Percentiles rank a stretch among this genome's conserved stretches.
phyloP scores from a whole-genome alignment of 2,329 filamentous ascomycete genomes.

The Trichoderma arundinaceum region DNA sequence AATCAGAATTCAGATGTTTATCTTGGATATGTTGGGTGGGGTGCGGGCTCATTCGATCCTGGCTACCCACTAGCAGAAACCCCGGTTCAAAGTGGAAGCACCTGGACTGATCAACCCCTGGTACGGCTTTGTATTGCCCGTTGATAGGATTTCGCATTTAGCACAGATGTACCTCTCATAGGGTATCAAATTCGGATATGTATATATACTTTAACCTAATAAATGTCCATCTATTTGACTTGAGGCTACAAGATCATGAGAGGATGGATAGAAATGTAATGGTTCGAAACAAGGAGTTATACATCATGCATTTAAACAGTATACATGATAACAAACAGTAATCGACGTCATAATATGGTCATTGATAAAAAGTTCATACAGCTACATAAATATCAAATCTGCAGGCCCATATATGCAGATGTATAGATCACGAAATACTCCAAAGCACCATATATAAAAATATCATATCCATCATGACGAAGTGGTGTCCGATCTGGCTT shows the following conservation, averaged over 20 bases:
- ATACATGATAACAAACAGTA: neutral
- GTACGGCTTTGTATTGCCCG: constrained; percentile 15
- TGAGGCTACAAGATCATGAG: no score
- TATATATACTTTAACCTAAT: no score
- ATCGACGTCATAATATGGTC: neutral
- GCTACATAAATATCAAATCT: neutral
- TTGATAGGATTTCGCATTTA: constrained; percentile 1
- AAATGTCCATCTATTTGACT: no score
- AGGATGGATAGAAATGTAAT: no score
- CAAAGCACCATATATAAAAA: constrained; percentile 1
- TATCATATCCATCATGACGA: constrained; percentile 21
- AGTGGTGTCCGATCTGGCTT: constrained; percentile 39
- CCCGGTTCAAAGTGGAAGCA: constrained; percentile 8
- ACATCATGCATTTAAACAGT: neutral
- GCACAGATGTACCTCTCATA: neutral
- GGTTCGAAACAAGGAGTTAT: neutral
- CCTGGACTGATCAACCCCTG: constrained; percentile 15
- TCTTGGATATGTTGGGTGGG: constrained; percentile 20
- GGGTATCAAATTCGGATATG: no score
- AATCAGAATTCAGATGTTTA: constrained; percentile 14
- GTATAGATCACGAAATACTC: neutral
- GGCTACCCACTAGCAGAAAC: constrained; percentile 21
- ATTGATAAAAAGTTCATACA: neutral
- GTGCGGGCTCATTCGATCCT: constrained; percentile 20
- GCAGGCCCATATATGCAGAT: constrained; percentile 18